phyloP scores from a whole-genome alignment of 2,329 filamentous ascomycete genomes.

The Cytospora schulzeri region DNA sequence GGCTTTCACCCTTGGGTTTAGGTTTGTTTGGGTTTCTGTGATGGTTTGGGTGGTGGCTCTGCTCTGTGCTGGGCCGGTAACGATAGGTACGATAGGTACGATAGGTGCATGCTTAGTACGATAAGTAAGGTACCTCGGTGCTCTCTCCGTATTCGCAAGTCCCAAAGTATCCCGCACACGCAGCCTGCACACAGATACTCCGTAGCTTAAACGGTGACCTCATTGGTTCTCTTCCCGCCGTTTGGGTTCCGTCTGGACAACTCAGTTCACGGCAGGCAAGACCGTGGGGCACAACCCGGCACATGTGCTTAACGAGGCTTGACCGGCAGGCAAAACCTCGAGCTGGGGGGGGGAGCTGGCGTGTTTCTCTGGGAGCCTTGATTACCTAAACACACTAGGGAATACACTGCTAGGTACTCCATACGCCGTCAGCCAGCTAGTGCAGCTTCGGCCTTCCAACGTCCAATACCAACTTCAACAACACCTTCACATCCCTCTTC shows the following conservation, averaged over 20 bases:
- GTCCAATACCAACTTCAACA: background rate
- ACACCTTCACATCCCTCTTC: background rate
- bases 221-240: slow-evolving; percentile 11
- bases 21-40: background rate
- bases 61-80: background rate
- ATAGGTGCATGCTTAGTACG: background rate
- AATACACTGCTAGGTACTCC: background rate
- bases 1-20: background rate
- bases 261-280: background rate
- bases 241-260: background rate
- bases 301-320: no score
- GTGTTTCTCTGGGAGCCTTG: slow-evolving; percentile 27
- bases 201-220: slow-evolving; percentile 15
- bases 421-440: slow-evolving; percentile 7
- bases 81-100: background rate
- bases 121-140: background rate
- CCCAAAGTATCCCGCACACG: background rate
- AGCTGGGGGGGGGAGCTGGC: slow-evolving; percentile 14
- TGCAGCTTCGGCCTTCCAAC: slow-evolving; percentile 17
- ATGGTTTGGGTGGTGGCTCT: background rate
- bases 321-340: background rate
- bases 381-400: slow-evolving; percentile 24
- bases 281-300: background rate
- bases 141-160: background rate
- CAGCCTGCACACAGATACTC: no score